Percentiles rank a stretch among this genome's conserved stretches.
These are phyloP conservation scores for Tremella mesenterica DNA, from an alignment of 768 basidiomycete species.

Conservation along the genomic window DNA sequence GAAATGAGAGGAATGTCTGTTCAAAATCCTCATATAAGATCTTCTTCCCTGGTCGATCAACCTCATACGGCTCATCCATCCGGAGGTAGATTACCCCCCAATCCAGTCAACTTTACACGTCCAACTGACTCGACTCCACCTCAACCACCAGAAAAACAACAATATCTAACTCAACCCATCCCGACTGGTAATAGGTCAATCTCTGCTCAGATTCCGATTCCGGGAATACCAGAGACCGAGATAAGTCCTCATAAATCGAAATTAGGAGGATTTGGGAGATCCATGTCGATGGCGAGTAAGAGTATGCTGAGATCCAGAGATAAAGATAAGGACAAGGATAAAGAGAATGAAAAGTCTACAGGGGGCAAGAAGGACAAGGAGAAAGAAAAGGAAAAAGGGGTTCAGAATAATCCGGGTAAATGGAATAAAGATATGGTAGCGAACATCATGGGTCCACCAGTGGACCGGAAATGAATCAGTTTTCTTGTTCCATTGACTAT, in stretches of 20 bases:
- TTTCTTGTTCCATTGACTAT: too few species aligned
- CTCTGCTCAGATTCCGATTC: neutral
- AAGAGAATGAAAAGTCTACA: slow-evolving; percentile 11
- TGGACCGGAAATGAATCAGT: slow-evolving; percentile 13
- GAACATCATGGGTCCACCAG: slow-evolving; percentile 36
- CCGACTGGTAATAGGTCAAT: too few species aligned
- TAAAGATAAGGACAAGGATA: slow-evolving; percentile 10
- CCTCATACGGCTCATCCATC: too few species aligned
- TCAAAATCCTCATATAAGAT: too few species aligned
- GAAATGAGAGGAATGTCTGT: too few species aligned
- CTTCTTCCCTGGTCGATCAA: too few species aligned
- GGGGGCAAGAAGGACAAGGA: slow-evolving; percentile 8
- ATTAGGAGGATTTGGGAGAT: slow-evolving; percentile 18
- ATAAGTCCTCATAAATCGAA: slow-evolving; percentile 9
- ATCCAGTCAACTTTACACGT: too few species aligned
- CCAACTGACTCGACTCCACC: too few species aligned
- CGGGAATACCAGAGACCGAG: neutral
- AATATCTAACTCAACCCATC: too few species aligned
- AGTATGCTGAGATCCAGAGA: neutral
- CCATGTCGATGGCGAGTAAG: slow-evolving; percentile 18
- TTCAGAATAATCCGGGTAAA: slow-evolving; percentile 27
- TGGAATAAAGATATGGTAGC: slow-evolving; percentile 39
- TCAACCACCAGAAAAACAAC: too few species aligned
- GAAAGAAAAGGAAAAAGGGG: slow-evolving; percentile 14
- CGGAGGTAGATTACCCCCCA: too few species aligned